These are phyloP conservation scores for Periconia sp. DNA, from an alignment of 2,329 filamentous ascomycete genomes.

Conservation along the genomic window DNA sequence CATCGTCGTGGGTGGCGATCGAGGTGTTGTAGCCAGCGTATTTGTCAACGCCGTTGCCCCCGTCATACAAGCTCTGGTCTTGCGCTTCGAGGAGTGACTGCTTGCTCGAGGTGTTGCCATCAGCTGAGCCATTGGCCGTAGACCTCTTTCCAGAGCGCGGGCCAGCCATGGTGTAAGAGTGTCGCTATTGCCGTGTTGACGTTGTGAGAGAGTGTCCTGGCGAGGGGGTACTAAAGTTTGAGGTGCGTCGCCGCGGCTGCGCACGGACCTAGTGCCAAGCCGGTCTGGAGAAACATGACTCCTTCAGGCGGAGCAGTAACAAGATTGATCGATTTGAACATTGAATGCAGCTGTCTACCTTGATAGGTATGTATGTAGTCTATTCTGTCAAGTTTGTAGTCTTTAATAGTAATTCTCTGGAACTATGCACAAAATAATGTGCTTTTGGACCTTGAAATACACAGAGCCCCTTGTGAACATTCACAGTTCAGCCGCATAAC, in stretches of 20 bases:
- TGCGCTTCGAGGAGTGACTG: slow-evolving; percentile 86
- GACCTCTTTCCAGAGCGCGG: slow-evolving; percentile 66
- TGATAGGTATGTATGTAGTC: no score
- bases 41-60: slow-evolving; percentile 72
- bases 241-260: not conserved
- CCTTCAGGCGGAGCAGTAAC: no score
- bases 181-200: slow-evolving; percentile 3
- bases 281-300: not conserved
- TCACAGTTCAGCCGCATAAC: no score
- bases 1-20: slow-evolving; percentile 78
- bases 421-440: no score
- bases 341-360: no score
- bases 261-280: not conserved
- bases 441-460: no score
- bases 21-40: slow-evolving; percentile 90
- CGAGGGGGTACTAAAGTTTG: slow-evolving; percentile 9
- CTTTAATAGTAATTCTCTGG: no score
- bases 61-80: slow-evolving; percentile 85
- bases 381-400: no score
- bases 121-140: slow-evolving; percentile 75
- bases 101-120: slow-evolving; percentile 82
- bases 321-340: no score
- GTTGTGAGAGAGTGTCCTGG: not conserved
- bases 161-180: slow-evolving; percentile 30
- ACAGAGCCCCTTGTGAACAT: no score